phyloP scores from a whole-genome alignment of 768 basidiomycete species.

The Auricularia auricula-judae region DNA sequence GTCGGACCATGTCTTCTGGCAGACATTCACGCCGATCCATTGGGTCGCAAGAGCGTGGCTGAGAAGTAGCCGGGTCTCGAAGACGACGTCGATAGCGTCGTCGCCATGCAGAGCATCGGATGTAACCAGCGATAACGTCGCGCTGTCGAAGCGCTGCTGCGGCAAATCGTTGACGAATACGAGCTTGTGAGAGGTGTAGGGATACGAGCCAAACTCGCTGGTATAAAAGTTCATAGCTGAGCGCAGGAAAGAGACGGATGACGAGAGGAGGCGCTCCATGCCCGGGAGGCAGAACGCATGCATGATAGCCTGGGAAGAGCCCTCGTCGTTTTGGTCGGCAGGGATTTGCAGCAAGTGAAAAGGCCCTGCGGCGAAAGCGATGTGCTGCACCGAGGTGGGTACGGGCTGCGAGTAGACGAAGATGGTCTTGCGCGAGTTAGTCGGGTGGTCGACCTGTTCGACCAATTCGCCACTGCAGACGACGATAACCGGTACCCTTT shows the following conservation, averaged over 20 bases:
- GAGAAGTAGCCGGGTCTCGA: conserved; percentile 79
- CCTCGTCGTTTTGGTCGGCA: conserved; percentile 49
- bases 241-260: conserved; percentile 68
- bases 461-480: conserved; percentile 90
- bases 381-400: conserved; percentile 89
- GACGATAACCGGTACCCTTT: conserved; percentile 58
- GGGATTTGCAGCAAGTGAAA: conserved; percentile 72
- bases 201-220: conserved; percentile 89
- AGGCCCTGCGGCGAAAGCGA: conserved; percentile 91
- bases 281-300: conserved; percentile 92
- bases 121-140: conserved; percentile 70
- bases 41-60: conserved; percentile 87
- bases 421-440: conserved; percentile 87
- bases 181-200: conserved; percentile 88
- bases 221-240: conserved; percentile 88
- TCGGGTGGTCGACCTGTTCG: conserved; percentile 90
- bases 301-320: conserved; percentile 61
- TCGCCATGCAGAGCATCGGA: conserved; percentile 79
- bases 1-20: conserved; percentile 87
- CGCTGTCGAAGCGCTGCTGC: conserved; percentile 69
- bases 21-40: conserved; percentile 95
- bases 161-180: conserved; percentile 89
- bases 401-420: conserved; percentile 83
- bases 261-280: conserved; percentile 56
- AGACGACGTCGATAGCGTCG: conserved; percentile 84